Percentiles rank a stretch among this genome's conserved stretches.
Conservation (phyloP, 1,284 basidiomycete species). For the Veloporphyrellus conicus region DNA sequence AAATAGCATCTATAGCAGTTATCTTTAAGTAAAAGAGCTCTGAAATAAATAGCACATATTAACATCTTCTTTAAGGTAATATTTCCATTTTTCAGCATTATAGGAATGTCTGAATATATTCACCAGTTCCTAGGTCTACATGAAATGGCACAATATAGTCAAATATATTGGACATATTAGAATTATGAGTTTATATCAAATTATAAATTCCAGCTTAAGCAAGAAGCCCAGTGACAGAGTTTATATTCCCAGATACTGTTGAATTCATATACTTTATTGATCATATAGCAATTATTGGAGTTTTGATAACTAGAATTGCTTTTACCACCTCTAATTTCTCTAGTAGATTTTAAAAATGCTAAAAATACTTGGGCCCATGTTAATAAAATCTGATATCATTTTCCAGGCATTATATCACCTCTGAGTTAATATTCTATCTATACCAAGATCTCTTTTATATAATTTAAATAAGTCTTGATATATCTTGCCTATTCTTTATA, state of each 20-base stretch:
- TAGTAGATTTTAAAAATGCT: neutral
- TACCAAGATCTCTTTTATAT: too few species aligned
- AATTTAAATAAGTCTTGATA: too few species aligned
- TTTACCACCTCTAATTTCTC: neutral
- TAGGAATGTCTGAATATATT: constrained; percentile 10
- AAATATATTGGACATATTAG: constrained; percentile 2
- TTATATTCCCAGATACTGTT: constrained; percentile 1
- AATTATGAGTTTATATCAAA: neutral
- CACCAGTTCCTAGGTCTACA: constrained; percentile 27
- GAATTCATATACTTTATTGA: constrained; percentile 3
- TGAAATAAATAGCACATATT: constrained; percentile 24
- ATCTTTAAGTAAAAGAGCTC: constrained; percentile 37
- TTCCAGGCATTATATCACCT: too few species aligned
- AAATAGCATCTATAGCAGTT: constrained; percentile 32
- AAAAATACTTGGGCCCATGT: neutral
- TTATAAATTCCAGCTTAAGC: neutral
- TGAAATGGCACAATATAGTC: constrained; percentile 25
- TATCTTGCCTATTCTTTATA: too few species aligned
- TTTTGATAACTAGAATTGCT: neutral
- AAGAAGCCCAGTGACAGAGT: neutral
- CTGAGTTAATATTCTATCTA: too few species aligned
- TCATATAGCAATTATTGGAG: neutral
- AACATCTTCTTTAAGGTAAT: constrained; percentile 13
- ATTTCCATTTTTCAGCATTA: constrained; percentile 13
- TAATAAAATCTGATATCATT: neutral